phyloP scores from a whole-genome alignment of 2,329 filamentous ascomycete genomes.

The Aureobasidium sp. region DNA sequence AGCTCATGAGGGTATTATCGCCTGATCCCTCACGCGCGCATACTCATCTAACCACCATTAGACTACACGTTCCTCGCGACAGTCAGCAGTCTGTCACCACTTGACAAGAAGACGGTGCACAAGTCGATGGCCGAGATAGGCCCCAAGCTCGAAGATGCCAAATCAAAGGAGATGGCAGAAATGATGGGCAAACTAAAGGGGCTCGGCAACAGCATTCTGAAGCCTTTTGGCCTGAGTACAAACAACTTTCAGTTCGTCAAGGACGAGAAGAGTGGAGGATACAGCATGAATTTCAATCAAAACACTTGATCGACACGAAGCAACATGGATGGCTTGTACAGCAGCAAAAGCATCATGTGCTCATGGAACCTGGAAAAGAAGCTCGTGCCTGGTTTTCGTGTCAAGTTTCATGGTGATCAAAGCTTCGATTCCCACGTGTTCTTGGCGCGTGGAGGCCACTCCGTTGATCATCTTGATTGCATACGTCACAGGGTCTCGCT shows the following conservation, averaged over 20 bases:
- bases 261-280: no score
- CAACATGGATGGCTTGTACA: no score
- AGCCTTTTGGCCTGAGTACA: conserved; percentile 87
- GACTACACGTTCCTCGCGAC: conserved; percentile 66
- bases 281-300: no score
- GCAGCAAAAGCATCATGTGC: no score
- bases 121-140: conserved; percentile 61
- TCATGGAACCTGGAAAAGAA: no score
- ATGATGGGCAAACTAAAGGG: conserved; percentile 97
- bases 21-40: background rate
- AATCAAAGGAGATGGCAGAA: conserved; percentile 82
- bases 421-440: no score
- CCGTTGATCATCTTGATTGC: no score
- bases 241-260: conserved; percentile 93
- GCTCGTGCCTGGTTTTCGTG: no score
- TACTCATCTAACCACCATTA: background rate
- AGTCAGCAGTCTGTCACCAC: conserved; percentile 54
- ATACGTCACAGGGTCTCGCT: no score
- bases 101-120: conserved; percentile 63
- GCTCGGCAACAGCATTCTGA: conserved; percentile 84
- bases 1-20: conserved; percentile 50
- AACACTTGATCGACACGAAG: no score
- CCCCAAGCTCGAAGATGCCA: conserved; percentile 63
- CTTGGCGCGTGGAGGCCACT: no score
- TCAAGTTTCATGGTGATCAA: no score